Base-by-base conservation (phyloP, 2,329 filamentous ascomycete genomes). In the Lasiodiplodia citricola region DNA sequence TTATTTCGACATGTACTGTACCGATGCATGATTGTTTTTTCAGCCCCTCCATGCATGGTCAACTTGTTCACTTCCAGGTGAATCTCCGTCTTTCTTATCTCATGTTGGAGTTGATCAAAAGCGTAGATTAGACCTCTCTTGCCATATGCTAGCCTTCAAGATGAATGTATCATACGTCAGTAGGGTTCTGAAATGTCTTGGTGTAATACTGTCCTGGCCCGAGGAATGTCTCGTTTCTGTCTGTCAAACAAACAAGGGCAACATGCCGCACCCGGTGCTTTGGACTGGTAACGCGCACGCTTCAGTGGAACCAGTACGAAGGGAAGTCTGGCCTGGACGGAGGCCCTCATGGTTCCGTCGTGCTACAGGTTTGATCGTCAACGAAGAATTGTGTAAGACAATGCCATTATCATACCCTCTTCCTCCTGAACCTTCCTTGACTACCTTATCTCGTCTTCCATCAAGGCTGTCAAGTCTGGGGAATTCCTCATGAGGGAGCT, bases 361-460 rank as follows among this genome's bases (percentile, higher is more conserved):
- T 87, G 7, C 75, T 87, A 4, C 75, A 4, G 80, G 80, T 1
- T 77, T 80, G 60, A 82, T 83, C 47, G 77, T 80, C n/a, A 76
- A 82, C 13, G 78, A 47, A 47, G n/a, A 81, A 6, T 84, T 81
- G 82, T 73, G 81, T 83, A 80, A 80, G 81, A 80, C 38, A 82
- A 81, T 25, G 79, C 78, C 28, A 78, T 83, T 37, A 74, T 83
- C 62, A 80, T 66, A 51, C 82, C 81, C 0, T 72, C 79, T 25
- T 77, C 77, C 21, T 75, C 78, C 7, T 72, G 74, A 28, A 74
- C 78, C 55, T 75, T 83, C 55, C 77, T 82, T 56, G 72, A 73
- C 18, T n/a, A 78, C 79, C 0, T 72, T 83, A 1, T 68, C 82
- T 1, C 75, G 76, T 56, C 80, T 79, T 57, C 79, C 83, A 74